Base-by-base conservation (phyloP, 2,329 filamentous ascomycete genomes). In the Pseudocercospora musae region DNA sequence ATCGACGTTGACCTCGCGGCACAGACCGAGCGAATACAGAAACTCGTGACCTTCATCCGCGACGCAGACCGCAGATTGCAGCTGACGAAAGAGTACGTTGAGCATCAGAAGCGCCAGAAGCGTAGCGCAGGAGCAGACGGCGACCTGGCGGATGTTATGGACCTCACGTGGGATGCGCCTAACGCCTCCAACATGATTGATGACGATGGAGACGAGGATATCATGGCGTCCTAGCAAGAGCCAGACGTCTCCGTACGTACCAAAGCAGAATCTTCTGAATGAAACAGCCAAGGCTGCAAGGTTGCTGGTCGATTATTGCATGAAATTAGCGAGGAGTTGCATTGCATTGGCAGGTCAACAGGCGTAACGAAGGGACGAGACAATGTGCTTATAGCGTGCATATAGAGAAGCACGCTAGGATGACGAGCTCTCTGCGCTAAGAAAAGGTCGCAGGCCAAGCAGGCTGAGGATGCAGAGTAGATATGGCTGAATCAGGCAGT, bases 61-160 rank as follows among this genome's bases (percentile, higher is more conserved):
- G 80, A 83, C 62, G 81, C 80, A 15, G 85, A 87, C 65, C 78
- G 81, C 58, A 82, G 81, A 18, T 71, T 88, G 55, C 83, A 82
- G 46, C 72, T 89, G 46, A 84, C 79, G 59, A 84, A 82, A 68
- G 86, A 88, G 70, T 86, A 84, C 68, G 76, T 87, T 31, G 83
- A 86, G 48, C 78, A 78, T 56, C 62, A 82, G 57, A 81, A 80
- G 69, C 79, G 81, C 58, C 81, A 77, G 68, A 78, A 78, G 73
- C 76, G 78, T 57, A 69, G 70, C 31, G 66, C 66, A 23, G 73
- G 72, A n/a, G 70, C 70, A 8, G 73, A 73, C 40, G 69, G 67
- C 11, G 75, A 75, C 42, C 66, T 71, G 31, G 74, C 73, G 18
- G 75, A 76, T 49, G 71, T 71, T 50, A 76, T 76, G 74, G 74